These are phyloP conservation scores for Talaromyces stipitatus DNA, from an alignment of 495 filamentous ascomycete genomes.

Conservation along the genomic window DNA sequence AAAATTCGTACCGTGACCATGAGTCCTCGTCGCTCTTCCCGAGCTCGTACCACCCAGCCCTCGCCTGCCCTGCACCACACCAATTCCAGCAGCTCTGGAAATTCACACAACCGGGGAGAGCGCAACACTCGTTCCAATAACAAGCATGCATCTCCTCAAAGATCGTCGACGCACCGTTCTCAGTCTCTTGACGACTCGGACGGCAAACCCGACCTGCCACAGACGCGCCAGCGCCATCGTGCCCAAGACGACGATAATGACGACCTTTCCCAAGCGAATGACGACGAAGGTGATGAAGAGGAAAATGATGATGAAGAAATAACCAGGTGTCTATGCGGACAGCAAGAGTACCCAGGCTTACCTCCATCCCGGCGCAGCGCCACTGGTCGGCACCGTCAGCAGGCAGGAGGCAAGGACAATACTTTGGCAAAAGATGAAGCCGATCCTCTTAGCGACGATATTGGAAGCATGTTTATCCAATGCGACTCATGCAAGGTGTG, in stretches of 20 bases:
- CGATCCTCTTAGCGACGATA: constrained; percentile 64
- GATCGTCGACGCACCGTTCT: constrained; percentile 65
- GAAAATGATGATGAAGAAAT: constrained; percentile 81
- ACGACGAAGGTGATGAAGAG: constrained; percentile 55
- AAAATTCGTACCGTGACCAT: constrained; percentile 21
- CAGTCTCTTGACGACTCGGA: constrained; percentile 71
- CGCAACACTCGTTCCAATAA: constrained; percentile 63
- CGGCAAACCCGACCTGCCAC: constrained; percentile 53
- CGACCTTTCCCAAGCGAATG: constrained; percentile 38
- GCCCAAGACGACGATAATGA: constrained; percentile 54
- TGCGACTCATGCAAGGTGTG: constrained; percentile 97
- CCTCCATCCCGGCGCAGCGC: constrained; percentile 59
- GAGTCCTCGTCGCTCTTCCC: constrained; percentile 84
- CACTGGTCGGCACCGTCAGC: constrained; percentile 29
- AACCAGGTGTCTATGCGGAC: constrained; percentile 89
- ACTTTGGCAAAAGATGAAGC: constrained; percentile 31
- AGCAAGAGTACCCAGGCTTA: constrained; percentile 89
- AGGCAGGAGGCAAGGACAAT: constrained; percentile 34
- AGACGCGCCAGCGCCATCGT: constrained; percentile 67
- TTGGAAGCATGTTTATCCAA: constrained; percentile 93
- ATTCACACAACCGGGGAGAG: constrained; percentile 57
- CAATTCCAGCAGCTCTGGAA: constrained; percentile 70
- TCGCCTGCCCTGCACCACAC: constrained; percentile 58
- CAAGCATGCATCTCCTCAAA: constrained; percentile 65
- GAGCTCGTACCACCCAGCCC: constrained; percentile 77